These are phyloP conservation scores for Cordyceps militaris DNA, from an alignment of 2,329 filamentous ascomycete genomes.

Conservation along the genomic window DNA sequence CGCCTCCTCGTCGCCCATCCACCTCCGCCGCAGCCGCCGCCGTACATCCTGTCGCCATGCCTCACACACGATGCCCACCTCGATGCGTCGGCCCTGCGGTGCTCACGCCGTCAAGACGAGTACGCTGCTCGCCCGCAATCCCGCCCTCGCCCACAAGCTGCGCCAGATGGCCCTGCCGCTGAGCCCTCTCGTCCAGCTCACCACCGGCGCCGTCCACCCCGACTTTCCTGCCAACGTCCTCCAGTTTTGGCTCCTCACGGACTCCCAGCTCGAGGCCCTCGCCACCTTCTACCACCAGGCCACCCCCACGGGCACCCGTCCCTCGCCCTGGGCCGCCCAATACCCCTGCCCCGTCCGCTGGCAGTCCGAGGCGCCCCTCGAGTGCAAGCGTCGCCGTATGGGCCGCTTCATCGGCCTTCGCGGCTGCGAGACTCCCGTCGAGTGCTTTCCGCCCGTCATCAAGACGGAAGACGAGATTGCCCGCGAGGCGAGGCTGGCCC, in stretches of 20 bases:
- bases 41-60: slow-evolving; percentile 4
- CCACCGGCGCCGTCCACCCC: slow-evolving; percentile 55
- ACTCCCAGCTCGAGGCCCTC: slow-evolving; percentile 60
- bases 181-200: slow-evolving; percentile 58
- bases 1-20: slow-evolving; percentile 24
- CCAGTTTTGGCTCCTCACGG: slow-evolving; percentile 67
- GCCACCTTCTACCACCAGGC: slow-evolving; percentile 69
- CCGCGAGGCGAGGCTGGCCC: slow-evolving; percentile 34
- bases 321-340: slow-evolving; percentile 41
- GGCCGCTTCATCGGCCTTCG: slow-evolving; percentile 67
- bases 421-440: slow-evolving; percentile 40
- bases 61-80: neutral
- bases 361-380: slow-evolving; percentile 44
- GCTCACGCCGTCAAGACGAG: slow-evolving; percentile 16
- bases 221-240: slow-evolving; percentile 60
- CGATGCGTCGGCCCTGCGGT: slow-evolving; percentile 18
- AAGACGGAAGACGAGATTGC: slow-evolving; percentile 43
- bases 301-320: slow-evolving; percentile 31
- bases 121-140: slow-evolving; percentile 37
- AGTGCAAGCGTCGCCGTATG: slow-evolving; percentile 66
- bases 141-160: slow-evolving; percentile 54
- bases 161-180: slow-evolving; percentile 58
- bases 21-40: slow-evolving; percentile 13
- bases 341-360: slow-evolving; percentile 67
- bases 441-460: slow-evolving; percentile 13